Evolutionary conservation across 2,329 filamentous ascomycete species (phyloP), one percentile per base, ranked within the genome.

Genomic region (Huntiella bhutanensis): DNA sequence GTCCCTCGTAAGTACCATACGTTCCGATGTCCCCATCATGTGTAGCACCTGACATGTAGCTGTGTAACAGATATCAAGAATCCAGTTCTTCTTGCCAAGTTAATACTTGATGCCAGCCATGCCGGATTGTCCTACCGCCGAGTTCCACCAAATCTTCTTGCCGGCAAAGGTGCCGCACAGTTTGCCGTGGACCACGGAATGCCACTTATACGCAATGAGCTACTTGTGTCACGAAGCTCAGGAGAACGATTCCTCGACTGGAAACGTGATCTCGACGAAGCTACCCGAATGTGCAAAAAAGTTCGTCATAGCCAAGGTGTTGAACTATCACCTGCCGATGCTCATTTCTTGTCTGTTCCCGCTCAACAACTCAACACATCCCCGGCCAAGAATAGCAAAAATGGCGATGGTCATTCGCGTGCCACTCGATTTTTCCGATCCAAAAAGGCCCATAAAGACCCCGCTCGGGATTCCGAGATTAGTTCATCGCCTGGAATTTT

Each of bases 111-210:
- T 48, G 71, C 74, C 49, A 83, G 84, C 48, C 81, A 74, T 43
- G 71, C 77, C 49, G 76, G 82, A 1, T 64, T 96, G n/a, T 83
- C 84, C 5, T 71, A 96, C 43, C 77, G 82, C 46, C 78, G 91
- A 47, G 86, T 98, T 3, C 87, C 92, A 6, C 91, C 91, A 7
- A 96, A 95, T 55, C 75, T 95, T 17, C 71, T 98, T 1, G 82
- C 93, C 8, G 84, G 85, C 33, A 70, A 82, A 53, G 91, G 91
- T 8, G 91, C 91, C 12, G 80, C 74, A 38, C 73, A 80, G n/a
- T 98, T 92, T 61, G 91, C 88, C 0, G 73, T 74, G 51, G 77
- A 88, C 49, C 73, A 86, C 53, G 79, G 82, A 6, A 75, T 96
- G 58, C 64, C 72, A 0, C 67, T 84, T 8, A 68, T 86, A n/a